A percentile compares a stretch with the other conserved stretches of the same genome.
Conservation (phyloP, 2,329 filamentous ascomycete genomes). For the Tolypocladium tundrense region DNA sequence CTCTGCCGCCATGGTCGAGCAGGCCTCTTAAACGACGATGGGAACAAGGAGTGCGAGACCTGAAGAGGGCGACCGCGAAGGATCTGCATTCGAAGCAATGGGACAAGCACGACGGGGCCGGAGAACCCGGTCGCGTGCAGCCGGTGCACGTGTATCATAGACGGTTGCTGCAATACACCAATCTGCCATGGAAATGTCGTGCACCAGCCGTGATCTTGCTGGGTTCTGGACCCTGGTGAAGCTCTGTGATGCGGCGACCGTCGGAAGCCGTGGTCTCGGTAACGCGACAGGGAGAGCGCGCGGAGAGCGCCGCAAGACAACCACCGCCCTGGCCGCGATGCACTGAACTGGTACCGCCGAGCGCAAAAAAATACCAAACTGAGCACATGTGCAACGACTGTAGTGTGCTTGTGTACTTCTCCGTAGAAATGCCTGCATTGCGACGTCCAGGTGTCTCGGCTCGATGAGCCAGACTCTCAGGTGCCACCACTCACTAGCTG, state of each 20-base stretch:
- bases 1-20: conserved; percentile 26
- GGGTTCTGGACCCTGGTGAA: neutral
- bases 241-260: neutral
- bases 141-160: conserved; percentile 22
- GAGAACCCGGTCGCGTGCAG: conserved; percentile 12
- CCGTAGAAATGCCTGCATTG: neutral
- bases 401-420: neutral
- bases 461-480: neutral
- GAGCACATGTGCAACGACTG: neutral
- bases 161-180: conserved; percentile 21
- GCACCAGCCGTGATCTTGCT: neutral
- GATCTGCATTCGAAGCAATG: conserved; percentile 7
- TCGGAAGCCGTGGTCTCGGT: neutral
- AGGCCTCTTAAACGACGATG: conserved; percentile 17
- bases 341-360: neutral
- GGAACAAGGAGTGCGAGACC: neutral
- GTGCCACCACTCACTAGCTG: neutral
- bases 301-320: neutral
- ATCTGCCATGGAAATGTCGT: conserved; percentile 8
- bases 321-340: neutral
- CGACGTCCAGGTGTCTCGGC: neutral
- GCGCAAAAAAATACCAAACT: neutral
- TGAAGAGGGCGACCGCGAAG: conserved; percentile 1
- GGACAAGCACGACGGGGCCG: conserved; percentile 10
- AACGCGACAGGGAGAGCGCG: neutral